phyloP scores from a whole-genome alignment of 2,329 filamentous ascomycete species.

The Parascedosporium putredinis region DNA sequence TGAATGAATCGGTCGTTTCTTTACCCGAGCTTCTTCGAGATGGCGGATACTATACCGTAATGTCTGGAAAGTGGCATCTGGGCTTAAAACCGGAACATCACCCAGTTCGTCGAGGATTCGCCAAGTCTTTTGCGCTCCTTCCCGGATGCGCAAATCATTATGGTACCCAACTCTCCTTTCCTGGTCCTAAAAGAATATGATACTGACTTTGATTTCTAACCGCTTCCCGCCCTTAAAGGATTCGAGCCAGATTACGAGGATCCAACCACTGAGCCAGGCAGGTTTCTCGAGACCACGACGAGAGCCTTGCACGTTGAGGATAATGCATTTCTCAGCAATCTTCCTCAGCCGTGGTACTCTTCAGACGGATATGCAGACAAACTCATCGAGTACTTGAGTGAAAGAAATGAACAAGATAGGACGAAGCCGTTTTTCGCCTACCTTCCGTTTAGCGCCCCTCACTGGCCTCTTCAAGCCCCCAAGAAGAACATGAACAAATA shows the following conservation, averaged over 20 bases:
- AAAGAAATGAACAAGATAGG: conserved; percentile 30
- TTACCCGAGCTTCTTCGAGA: conserved; percentile 49
- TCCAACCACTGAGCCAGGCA: conserved; percentile 27
- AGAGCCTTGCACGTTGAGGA: conserved; percentile 25
- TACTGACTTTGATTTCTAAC: too few species aligned
- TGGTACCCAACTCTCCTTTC: conserved; percentile 13
- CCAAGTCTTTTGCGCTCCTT: conserved; percentile 47
- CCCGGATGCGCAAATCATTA: conserved; percentile 49
- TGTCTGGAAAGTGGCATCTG: conserved; percentile 55
- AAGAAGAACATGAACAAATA: conserved; percentile 45
- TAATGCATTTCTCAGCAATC: conserved; percentile 26
- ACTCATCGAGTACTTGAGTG: conserved; percentile 38
- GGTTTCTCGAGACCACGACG: conserved; percentile 21
- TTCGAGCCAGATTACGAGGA: conserved; percentile 33
- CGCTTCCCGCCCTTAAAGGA: conserved; percentile 18
- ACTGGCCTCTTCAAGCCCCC: conserved; percentile 53
- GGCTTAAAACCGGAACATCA: conserved; percentile 46
- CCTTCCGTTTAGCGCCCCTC: conserved; percentile 50
- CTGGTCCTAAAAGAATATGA: not conserved
- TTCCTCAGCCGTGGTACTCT: conserved; percentile 42
- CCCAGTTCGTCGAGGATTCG: conserved; percentile 47
- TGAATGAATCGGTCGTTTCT: conserved; percentile 48
- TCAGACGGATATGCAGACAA: conserved; percentile 41
- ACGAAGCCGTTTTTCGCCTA: conserved; percentile 46
- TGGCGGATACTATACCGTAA: conserved; percentile 47